These are phyloP conservation scores for Helicocarpus griseus DNA, from an alignment of 2,329 filamentous ascomycete genomes.

Conservation along the genomic window DNA sequence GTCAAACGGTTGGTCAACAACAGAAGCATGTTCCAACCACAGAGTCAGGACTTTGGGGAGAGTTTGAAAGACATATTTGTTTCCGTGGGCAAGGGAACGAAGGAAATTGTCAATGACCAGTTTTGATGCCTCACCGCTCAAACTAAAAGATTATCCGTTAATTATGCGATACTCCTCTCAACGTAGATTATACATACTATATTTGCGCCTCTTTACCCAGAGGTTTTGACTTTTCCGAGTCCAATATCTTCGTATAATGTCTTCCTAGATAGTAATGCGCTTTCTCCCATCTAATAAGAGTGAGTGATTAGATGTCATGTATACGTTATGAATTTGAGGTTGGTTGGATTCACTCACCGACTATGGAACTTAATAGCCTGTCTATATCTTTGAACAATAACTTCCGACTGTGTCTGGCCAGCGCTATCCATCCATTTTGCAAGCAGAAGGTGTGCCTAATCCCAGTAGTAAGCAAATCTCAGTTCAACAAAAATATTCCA, in stretches of 20 bases:
- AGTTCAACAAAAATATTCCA: neutral
- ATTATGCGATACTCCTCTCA: no score
- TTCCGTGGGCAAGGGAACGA: conserved; percentile 74
- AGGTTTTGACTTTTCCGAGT: conserved; percentile 72
- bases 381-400: conserved; percentile 73
- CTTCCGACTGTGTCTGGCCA: conserved; percentile 80
- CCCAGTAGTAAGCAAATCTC: conserved; percentile 7
- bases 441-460: conserved; percentile 68
- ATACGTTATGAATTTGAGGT: neutral
- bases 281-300: conserved; percentile 69
- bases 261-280: conserved; percentile 94
- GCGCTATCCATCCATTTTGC: conserved; percentile 95
- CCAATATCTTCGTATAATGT: conserved; percentile 92
- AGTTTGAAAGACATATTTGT: conserved; percentile 93
- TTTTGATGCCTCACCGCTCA: conserved; percentile 75
- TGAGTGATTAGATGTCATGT: conserved; percentile 9
- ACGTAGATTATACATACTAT: conserved; percentile 35
- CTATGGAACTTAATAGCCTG: conserved; percentile 48
- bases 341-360: conserved; percentile 15
- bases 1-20: conserved; percentile 53
- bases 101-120: conserved; percentile 91
- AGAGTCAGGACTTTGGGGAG: conserved; percentile 83
- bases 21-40: conserved; percentile 84
- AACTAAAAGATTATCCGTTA: conserved; percentile 22
- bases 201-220: conserved; percentile 66